phyloP scores from a whole-genome alignment of 2,329 filamentous ascomycete species.

The Penicillium sp. region DNA sequence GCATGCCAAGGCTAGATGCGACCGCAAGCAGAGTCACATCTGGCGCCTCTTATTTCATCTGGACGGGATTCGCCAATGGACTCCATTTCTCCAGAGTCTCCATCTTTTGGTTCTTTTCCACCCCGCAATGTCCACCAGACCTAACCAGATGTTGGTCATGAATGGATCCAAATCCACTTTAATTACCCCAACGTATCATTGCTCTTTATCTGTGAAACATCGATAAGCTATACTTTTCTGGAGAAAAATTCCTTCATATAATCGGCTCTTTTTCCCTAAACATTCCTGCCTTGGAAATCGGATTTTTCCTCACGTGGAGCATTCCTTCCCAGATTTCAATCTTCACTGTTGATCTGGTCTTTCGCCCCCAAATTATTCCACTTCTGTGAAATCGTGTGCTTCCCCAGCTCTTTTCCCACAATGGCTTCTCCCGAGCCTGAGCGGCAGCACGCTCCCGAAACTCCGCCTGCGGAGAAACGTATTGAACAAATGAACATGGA shows the following conservation, averaged over 20 bases:
- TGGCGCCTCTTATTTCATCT: neutral
- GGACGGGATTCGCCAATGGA: neutral
- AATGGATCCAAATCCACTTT: neutral
- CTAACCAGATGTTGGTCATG: neutral
- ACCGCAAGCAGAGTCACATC: conserved; percentile 1
- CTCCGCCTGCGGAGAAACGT: conserved; percentile 15
- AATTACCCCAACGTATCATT: neutral
- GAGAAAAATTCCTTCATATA: neutral
- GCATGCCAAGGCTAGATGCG: neutral
- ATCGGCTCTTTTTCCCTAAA: neutral
- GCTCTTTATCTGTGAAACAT: neutral
- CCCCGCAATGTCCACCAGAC: neutral
- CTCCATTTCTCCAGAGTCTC: neutral
- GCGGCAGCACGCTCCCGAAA: conserved; percentile 13
- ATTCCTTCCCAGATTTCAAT: neutral
- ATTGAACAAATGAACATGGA: conserved; percentile 31
- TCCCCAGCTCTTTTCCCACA: neutral
- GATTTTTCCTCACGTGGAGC: neutral
- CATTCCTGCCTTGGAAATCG: neutral
- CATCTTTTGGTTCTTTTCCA: neutral
- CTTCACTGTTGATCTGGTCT: neutral
- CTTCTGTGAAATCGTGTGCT: neutral
- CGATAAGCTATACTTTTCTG: neutral
- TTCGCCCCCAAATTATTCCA: neutral
- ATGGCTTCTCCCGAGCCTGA: conserved; percentile 18